Base-by-base conservation (phyloP, 768 basidiomycete genomes). In the Amanita phalloides region DNA sequence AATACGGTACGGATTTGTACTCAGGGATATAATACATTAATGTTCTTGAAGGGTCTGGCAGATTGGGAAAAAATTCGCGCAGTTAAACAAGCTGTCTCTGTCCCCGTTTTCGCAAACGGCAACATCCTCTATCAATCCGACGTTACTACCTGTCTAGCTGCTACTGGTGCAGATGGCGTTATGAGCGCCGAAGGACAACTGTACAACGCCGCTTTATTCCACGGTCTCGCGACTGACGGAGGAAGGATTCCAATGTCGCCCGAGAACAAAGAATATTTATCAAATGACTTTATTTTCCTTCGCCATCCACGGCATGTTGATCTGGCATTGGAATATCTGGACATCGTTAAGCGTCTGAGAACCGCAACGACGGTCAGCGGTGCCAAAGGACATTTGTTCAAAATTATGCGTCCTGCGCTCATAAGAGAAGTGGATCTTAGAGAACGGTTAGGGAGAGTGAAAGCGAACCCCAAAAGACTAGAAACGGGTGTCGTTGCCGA, bases 31-130 rank as follows among this genome's bases (percentile, higher is more conserved):
- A 30, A 30, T 10, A 38, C 44, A 6, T 26, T 30, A 26, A 28
- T 25, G 23, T 49, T 21, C 49, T 51, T 41, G 7, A 57, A 87
- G 84, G 93, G 93, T 14, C 65, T 94, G 9, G 92, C 92, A 5
- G 89, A 90, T 59, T 96, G 89, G 87, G 71, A 69, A 23, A 85
- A 96, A 66, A 97, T 99, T 61, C 78, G 77, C 6, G 89, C 90
- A 0, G 92, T 99, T 58, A 96, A 94, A 64, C 66, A 86, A 58
- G 88, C 90, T 0, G 90, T 98, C 35, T 81, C 79, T 0, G 79
- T 99, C 0, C 95, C 94, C 3, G 93, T 99, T 3, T 90, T 99
- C 63, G 94, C 95, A 0, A 99, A 99, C 65, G 96, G 96, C 26
- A 98, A 97, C 64, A 80, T 97, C 54, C 81, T 97, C 10, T 90